Evolutionary conservation across 495 filamentous ascomycete species (phyloP).

Genomic region (Aspergillus bridgeri): DNA sequence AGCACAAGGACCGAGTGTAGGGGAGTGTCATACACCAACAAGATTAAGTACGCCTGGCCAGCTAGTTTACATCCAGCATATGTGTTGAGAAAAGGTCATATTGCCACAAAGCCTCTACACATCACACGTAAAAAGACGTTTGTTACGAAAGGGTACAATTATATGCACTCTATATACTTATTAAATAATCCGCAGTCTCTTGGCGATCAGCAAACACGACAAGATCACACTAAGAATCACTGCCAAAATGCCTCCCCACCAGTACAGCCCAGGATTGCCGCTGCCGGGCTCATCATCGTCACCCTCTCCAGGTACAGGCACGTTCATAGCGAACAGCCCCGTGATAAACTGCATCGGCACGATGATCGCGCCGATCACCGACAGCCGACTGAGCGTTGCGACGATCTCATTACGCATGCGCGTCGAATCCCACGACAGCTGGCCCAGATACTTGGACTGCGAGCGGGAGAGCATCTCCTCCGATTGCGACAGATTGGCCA

Average conservation of each 20-base stretch:
- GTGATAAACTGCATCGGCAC: constrained; percentile 86
- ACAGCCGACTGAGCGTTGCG: constrained; percentile 76
- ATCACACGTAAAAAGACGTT: too few species aligned
- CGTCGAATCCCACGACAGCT: constrained; percentile 80
- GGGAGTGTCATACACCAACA: too few species aligned
- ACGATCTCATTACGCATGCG: constrained; percentile 70
- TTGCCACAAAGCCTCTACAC: too few species aligned
- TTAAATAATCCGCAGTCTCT: constrained; percentile 11
- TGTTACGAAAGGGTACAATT: too few species aligned
- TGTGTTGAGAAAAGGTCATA: too few species aligned
- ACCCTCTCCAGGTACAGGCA: constrained; percentile 65
- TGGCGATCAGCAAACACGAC: constrained; percentile 12
- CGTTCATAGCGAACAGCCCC: constrained; percentile 93
- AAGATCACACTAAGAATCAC: constrained; percentile 37
- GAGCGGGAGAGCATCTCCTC: constrained; percentile 89
- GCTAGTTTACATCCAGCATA: too few species aligned
- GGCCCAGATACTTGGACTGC: constrained; percentile 85
- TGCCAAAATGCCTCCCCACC: constrained; percentile 74
- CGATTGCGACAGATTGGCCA: constrained; percentile 80
- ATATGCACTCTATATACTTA: too few species aligned
- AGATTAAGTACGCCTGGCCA: too few species aligned
- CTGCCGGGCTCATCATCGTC: constrained; percentile 4
- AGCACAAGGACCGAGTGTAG: too few species aligned
- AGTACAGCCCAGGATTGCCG: constrained; percentile 38
- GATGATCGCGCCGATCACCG: constrained; percentile 78